These are phyloP conservation scores for Penicillium fuscoglaucum DNA, from an alignment of 2,329 filamentous ascomycete species.

Conservation along the genomic window DNA sequence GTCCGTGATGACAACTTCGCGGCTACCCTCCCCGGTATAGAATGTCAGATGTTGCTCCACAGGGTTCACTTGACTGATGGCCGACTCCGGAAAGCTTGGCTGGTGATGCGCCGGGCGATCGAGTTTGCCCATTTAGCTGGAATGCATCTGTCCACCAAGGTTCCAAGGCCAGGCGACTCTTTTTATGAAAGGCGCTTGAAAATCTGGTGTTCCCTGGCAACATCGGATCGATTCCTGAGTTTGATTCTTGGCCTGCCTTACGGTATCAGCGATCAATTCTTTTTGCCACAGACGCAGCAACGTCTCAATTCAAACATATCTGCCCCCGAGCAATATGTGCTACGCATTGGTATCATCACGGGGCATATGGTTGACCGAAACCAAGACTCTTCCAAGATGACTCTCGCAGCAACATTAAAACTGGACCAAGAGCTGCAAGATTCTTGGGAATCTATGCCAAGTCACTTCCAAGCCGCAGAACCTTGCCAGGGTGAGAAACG, in stretches of 20 bases:
- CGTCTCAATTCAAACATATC: slow-evolving; percentile 19
- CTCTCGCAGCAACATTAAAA: slow-evolving; percentile 41
- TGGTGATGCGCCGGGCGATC: slow-evolving; percentile 52
- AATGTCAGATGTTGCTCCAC: slow-evolving; percentile 52
- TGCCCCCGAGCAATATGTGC: slow-evolving; percentile 31
- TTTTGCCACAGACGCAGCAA: slow-evolving; percentile 31
- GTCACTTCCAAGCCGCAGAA: slow-evolving; percentile 32
- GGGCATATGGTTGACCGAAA: slow-evolving; percentile 47
- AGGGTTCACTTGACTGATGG: slow-evolving; percentile 59
- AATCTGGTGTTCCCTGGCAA: slow-evolving; percentile 45
- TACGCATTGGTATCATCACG: slow-evolving; percentile 36
- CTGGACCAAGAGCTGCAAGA: slow-evolving; percentile 46
- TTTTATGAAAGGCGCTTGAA: slow-evolving; percentile 35
- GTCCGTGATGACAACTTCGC: slow-evolving; percentile 52
- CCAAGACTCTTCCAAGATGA: slow-evolving; percentile 36
- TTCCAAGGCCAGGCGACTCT: slow-evolving; percentile 25
- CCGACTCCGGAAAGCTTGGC: slow-evolving; percentile 57
- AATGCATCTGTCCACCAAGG: slow-evolving; percentile 41
- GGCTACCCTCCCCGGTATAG: slow-evolving; percentile 54
- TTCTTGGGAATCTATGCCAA: slow-evolving; percentile 32
- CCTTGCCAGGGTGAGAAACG: slow-evolving; percentile 20
- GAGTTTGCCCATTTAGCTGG: slow-evolving; percentile 56
- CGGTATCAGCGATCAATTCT: slow-evolving; percentile 36
- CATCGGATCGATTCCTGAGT: slow-evolving; percentile 53
- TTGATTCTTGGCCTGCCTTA: slow-evolving; percentile 57